Base-by-base conservation (phyloP, 129 eudicot genomes). In the Lactuca sativa region DNA sequence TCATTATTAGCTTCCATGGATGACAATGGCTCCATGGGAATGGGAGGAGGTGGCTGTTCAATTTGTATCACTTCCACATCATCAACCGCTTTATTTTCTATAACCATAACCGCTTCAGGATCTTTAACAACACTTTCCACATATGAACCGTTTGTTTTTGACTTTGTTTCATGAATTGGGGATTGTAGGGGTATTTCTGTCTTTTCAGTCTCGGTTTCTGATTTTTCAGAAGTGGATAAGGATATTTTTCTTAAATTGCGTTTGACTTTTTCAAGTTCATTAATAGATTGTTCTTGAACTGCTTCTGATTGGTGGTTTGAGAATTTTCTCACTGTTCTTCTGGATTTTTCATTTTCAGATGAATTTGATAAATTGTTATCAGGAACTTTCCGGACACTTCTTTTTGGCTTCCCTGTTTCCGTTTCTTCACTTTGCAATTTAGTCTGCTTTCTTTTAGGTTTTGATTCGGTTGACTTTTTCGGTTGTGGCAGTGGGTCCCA, bases 261-360 rank as follows among this genome's bases (percentile, higher is more conserved):
- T 62, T 91, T 91, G 2, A 91, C 96, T 66, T 83, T 91, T 67
- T 88, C 97, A 21, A 91, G 92, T 81, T 91, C 97, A 59, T 33
- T 88, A 48, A 79, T 82, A 58, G 96, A 82, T 33, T 82, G 95
- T 21, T 91, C 97, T 65, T 75, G 92, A 62, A 70, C 83, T 58
- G 72, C 5, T 64, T 88, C 96, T 14, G 78, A 62, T 64, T 77
- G 97, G 64, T 79, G 89, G 76, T 36, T 77, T 40, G 40, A 33
- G 67, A 67, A 31, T 78, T 88, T 91, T 65, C 88, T 81, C 62
- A 77, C 70, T 37, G 69, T 88, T 58, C 97, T 92, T 37, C 80
- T 88, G n/a, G 95, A 78, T 59, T 85, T 91, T 66, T 85, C 97
- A 1, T 18, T 43, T 56, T 91, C 95, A 1, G 80, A 49, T 48